phyloP scores from a whole-genome alignment of 192 early-diverging fungal genomes.

The Linnemannia exigua region DNA sequence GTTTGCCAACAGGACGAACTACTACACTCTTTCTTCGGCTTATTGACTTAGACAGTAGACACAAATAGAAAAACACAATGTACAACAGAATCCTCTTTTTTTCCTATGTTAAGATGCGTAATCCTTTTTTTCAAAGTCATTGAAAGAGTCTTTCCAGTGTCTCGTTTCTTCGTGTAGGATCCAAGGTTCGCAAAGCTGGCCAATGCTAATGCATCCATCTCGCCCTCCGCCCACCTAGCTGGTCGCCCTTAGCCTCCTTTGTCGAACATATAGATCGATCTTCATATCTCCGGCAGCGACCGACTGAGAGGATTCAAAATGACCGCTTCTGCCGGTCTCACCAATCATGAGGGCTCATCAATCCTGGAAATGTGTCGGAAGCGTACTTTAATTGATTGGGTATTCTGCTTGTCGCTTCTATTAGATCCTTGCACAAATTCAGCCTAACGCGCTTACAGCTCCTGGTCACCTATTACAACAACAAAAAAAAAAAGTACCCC shows the following conservation, averaged over 20 bases:
- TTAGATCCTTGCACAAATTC: too few species aligned
- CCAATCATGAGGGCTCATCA: not conserved
- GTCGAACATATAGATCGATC: not conserved
- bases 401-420: too few species aligned
- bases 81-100: too few species aligned
- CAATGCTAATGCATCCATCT: not conserved
- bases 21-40: not conserved
- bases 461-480: too few species aligned
- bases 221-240: not conserved
- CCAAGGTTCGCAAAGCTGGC: not conserved
- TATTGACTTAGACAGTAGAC: too few species aligned
- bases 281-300: not conserved
- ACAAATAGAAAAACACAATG: not conserved
- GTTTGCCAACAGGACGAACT: not conserved
- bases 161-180: not conserved
- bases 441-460: too few species aligned
- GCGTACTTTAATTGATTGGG: too few species aligned
- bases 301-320: too few species aligned
- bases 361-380: not conserved
- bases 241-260: not conserved
- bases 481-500: too few species aligned
- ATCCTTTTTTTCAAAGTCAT: too few species aligned
- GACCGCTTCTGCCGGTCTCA: not conserved
- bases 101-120: too few species aligned
- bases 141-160: not conserved